Conservation (phyloP, 225 moss, liverwort and hornwort genomes). For the Rhytidiadelphus loreus region DNA sequence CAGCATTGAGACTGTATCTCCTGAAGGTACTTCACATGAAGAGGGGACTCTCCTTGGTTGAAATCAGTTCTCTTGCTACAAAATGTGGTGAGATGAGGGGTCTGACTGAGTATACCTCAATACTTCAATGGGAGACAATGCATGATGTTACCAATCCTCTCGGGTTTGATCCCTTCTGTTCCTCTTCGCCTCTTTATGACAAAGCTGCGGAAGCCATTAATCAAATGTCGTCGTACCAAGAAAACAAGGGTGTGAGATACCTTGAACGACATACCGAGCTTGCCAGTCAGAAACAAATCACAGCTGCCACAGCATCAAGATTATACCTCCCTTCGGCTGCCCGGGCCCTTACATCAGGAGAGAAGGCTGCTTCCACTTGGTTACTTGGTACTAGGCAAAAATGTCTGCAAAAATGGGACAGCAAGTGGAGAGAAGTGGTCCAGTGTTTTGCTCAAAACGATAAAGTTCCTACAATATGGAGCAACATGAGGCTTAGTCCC, state of each 20-base stretch:
- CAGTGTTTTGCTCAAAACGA: conserved; percentile 16
- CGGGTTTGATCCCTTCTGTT: conserved; percentile 55
- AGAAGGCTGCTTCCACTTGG: conserved; percentile 11
- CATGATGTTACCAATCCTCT: conserved; percentile 32
- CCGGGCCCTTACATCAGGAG: conserved; percentile 9
- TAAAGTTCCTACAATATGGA: not conserved
- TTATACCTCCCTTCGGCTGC: conserved; percentile 31
- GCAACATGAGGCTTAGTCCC: conserved; percentile 13
- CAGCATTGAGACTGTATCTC: conserved; percentile 33
- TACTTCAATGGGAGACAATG: conserved; percentile 34
- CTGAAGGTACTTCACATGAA: conserved; percentile 45
- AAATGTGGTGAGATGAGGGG: conserved; percentile 1
- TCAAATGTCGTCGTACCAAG: conserved; percentile 6
- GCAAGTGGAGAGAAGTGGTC: conserved; percentile 15
- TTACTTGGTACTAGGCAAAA: conserved; percentile 9
- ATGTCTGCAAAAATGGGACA: conserved; percentile 22
- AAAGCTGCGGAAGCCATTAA: conserved; percentile 19
- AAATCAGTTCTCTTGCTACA: conserved; percentile 22
- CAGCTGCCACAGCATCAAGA: conserved; percentile 29
- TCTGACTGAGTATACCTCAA: not conserved
- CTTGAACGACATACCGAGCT: not conserved
- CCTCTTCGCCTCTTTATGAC: conserved; percentile 5
- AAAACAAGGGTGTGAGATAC: conserved; percentile 1
- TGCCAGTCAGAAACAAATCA: conserved; percentile 8
- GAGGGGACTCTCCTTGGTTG: conserved; percentile 31